phyloP scores from a whole-genome alignment of 2,329 filamentous ascomycete genomes.

The Hymenotorrendiella dingleyae region DNA sequence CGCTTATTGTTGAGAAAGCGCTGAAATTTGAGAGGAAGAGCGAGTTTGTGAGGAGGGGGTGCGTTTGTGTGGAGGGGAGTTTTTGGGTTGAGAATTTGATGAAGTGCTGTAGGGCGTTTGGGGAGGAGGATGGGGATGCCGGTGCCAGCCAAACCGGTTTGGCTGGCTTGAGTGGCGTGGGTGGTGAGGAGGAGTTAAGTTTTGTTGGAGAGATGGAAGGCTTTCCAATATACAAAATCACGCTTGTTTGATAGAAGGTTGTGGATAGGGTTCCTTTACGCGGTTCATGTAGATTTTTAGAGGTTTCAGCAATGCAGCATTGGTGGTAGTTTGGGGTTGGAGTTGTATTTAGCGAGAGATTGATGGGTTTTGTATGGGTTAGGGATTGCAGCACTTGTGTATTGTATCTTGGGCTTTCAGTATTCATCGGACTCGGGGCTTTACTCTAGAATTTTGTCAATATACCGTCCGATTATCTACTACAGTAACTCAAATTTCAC shows the following conservation, averaged over 20 bases:
- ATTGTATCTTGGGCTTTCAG: no score
- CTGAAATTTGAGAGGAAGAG: not conserved
- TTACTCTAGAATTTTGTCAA: no score
- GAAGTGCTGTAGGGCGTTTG: not conserved
- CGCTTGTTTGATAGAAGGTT: no score
- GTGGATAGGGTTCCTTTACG: no score
- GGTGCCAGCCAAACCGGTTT: no score
- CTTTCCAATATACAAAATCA: conserved; percentile 3
- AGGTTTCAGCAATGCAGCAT: no score
- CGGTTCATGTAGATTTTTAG: no score
- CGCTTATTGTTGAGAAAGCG: conserved; percentile 4
- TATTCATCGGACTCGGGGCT: no score
- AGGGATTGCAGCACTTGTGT: no score
- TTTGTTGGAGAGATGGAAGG: conserved; percentile 1
- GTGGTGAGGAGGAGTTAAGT: not conserved
- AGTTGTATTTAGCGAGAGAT: not conserved
- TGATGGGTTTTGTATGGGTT: no score
- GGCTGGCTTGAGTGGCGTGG: not conserved
- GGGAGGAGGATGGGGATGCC: not conserved
- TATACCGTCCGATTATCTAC: no score
- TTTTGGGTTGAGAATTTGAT: conserved; percentile 1
- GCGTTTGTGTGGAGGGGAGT: not conserved
- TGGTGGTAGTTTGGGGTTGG: not conserved
- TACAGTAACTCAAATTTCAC: no score
- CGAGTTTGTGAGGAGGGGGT: conserved; percentile 5